Evolutionary conservation across 352 stramenopile genomes (phyloP).

Genomic region (Aphanomyces invadans): DNA sequence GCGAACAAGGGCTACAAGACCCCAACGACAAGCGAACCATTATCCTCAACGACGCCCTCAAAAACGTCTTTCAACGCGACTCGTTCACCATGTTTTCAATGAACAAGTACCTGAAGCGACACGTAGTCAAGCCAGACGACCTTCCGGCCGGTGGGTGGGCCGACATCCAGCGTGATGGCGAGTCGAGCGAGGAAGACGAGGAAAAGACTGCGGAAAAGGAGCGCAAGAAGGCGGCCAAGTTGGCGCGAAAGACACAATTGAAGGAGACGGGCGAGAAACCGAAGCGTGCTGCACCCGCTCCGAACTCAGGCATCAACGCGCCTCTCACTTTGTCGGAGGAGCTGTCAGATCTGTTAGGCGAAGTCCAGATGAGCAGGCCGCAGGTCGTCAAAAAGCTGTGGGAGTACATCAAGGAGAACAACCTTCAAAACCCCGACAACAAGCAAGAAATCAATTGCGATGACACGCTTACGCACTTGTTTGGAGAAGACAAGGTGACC

Average conservation of each 20-base stretch:
- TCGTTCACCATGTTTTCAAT: conserved; percentile 85
- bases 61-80: conserved; percentile 70
- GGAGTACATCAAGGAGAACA: conserved; percentile 34
- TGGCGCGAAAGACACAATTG: conserved; percentile 5
- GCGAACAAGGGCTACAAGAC: conserved; percentile 92
- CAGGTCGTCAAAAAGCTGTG: conserved; percentile 32
- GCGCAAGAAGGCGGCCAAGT: conserved; percentile 23
- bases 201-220: conserved; percentile 28
- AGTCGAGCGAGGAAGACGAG: conserved; percentile 78
- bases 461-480: conserved; percentile 27
- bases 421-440: conserved; percentile 32
- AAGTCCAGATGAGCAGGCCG: conserved; percentile 22
- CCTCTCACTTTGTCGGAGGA: conserved; percentile 24
- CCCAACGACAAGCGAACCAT: conserved; percentile 91
- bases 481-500: conserved; percentile 29
- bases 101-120: conserved; percentile 86
- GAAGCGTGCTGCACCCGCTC: conserved; percentile 19
- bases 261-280: conserved; percentile 22
- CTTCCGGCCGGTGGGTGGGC: conserved; percentile 61
- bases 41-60: conserved; percentile 84
- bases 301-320: conserved; percentile 25
- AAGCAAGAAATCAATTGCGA: conserved; percentile 34
- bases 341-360: conserved; percentile 21
- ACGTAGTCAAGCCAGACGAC: conserved; percentile 62
- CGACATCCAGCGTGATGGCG: conserved; percentile 57